Percentiles rank a stretch among this genome's conserved stretches.
Conservation (phyloP, 345 rosid species). For the Aegle marmelos region DNA sequence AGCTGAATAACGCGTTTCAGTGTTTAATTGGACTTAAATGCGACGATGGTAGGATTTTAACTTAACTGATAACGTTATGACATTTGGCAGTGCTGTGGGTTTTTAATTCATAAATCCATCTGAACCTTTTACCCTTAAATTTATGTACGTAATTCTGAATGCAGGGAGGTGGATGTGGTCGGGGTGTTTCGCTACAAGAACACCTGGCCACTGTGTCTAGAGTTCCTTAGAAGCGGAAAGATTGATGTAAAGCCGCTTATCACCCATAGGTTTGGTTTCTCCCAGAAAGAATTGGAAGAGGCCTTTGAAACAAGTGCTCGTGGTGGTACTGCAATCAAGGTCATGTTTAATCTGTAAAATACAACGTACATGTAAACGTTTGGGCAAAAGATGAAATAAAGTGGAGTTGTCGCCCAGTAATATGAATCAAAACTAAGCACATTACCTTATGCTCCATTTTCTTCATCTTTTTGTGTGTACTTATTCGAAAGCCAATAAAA, state of each 20-base stretch:
- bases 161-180: slow-evolving; percentile 85
- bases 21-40: not conserved
- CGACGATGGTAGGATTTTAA: no score
- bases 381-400: not conserved
- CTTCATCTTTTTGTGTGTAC: not conserved
- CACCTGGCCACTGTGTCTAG: slow-evolving; percentile 90
- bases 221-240: slow-evolving; percentile 70
- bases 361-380: not conserved
- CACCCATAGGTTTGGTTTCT: slow-evolving; percentile 83
- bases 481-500: not conserved
- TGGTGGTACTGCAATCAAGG: slow-evolving; percentile 83
- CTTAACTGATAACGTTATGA: no score
- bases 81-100: not conserved
- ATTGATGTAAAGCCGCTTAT: slow-evolving; percentile 84
- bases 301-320: slow-evolving; percentile 86
- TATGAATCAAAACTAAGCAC: not conserved
- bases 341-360: slow-evolving; percentile 73
- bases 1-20: not conserved
- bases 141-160: not conserved
- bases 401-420: not conserved
- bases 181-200: slow-evolving; percentile 79
- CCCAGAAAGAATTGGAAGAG: slow-evolving; percentile 80
- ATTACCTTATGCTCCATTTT: not conserved
- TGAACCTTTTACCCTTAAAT: not conserved
- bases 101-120: not conserved